Evolutionary conservation across 2,329 filamentous ascomycete genomes (phyloP), one percentile per base, ranked within the genome.

Genomic region (Bipolaris sorokiniana): DNA sequence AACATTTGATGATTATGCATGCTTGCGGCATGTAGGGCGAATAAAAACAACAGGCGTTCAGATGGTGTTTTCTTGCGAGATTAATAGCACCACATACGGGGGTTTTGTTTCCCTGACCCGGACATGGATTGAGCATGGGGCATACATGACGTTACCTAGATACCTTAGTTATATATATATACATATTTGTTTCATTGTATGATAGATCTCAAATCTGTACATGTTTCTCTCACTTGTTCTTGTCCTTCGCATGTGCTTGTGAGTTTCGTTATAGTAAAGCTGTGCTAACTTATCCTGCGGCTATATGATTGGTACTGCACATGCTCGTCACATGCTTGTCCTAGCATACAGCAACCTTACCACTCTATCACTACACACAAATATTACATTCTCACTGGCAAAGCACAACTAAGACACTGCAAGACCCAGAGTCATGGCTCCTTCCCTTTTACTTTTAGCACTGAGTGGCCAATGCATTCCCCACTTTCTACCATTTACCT

Each of bases 41-140:
- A 40, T 20, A 11, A 41, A 40, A 28, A 10, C 10, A 28, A 28
- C 4, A 47, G 54, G 52, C 26, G 58, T 65, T 42, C 23, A 54
- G 31, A 49, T 51, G 64, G 64, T 61, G 61, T 67, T 68, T 31
- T 34, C 16, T 28, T 28, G 26, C 9, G 26, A 28, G 26, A 28
- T 28, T 28, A 28, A 28, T 28, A 9, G 13, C 38, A 5, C 16
- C 20, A 22, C 10, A 28, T 28, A 28, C 22, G 26, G 26, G 26
- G 10, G 10, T 28, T 28, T 28, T 7, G 7, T 23, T 33, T 15
- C 46, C 33, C 46, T 18, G 33, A 37, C 34, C 34, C 46, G 20
- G 48, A 23, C 16, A 23, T 16, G 36, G 22, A 28, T 16, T 38
- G 36, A 23, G 20, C 11, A 38, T 34, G 23, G 46, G 33, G 28